These are phyloP conservation scores for Strobilomyces echinocephalus DNA, from an alignment of 768 basidiomycete genomes.

Conservation along the genomic window DNA sequence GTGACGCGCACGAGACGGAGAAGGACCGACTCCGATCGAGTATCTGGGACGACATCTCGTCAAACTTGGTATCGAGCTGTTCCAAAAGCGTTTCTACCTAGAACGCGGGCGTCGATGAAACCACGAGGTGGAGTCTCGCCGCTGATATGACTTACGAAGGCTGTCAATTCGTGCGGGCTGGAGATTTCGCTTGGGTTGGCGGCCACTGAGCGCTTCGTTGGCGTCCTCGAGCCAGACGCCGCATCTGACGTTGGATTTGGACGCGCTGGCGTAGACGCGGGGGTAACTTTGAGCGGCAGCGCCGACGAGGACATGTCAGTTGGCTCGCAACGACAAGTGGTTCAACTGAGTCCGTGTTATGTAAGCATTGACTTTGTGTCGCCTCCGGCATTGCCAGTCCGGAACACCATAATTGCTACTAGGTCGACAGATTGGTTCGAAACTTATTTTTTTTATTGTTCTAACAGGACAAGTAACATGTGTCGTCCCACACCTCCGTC, in stretches of 20 bases:
- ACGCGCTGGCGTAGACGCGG: slow-evolving; percentile 51
- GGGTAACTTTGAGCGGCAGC: slow-evolving; percentile 61
- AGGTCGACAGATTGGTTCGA: too few species aligned
- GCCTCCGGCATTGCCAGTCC: not conserved
- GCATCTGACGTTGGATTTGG: slow-evolving; percentile 16
- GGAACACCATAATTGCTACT: too few species aligned
- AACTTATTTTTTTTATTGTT: slow-evolving; percentile 3
- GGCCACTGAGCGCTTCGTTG: slow-evolving; percentile 40
- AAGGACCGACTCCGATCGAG: slow-evolving; percentile 68
- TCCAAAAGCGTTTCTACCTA: slow-evolving; percentile 87
- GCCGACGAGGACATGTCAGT: slow-evolving; percentile 46
- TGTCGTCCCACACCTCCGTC: not conserved
- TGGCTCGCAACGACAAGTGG: not conserved
- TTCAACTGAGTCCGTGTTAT: slow-evolving; percentile 2
- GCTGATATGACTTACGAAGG: slow-evolving; percentile 62
- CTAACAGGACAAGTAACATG: not conserved
- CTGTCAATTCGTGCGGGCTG: slow-evolving; percentile 90
- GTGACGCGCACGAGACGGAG: slow-evolving; percentile 1
- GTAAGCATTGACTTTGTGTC: slow-evolving; percentile 12
- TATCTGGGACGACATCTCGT: slow-evolving; percentile 89
- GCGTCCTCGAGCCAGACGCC: slow-evolving; percentile 34
- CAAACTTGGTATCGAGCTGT: slow-evolving; percentile 86
- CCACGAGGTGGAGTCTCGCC: slow-evolving; percentile 4
- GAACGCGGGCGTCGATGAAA: slow-evolving; percentile 1
- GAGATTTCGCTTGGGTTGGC: slow-evolving; percentile 63